Percentiles rank a stretch among this genome's conserved stretches.
Conservation (phyloP, 768 basidiomycete genomes). For the Tylopilus intermedius region DNA sequence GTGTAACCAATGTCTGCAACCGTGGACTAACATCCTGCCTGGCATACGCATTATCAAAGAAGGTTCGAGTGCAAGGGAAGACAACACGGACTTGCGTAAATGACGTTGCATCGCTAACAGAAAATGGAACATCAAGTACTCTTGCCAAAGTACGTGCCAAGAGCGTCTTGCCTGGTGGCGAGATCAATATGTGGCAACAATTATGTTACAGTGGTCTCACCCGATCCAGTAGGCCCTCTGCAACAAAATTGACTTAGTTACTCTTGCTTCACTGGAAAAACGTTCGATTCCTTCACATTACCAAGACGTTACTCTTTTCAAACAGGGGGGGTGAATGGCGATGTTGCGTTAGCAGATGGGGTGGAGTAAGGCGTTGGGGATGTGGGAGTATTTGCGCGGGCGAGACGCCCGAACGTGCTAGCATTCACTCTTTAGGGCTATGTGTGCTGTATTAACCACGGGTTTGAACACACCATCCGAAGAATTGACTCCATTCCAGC, state of each 20-base stretch:
- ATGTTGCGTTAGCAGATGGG: constrained; percentile 34
- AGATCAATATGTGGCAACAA: constrained; percentile 1
- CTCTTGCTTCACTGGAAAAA: constrained; percentile 1
- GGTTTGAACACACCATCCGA: constrained; percentile 28
- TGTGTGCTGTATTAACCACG: background rate
- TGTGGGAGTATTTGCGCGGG: constrained; percentile 63
- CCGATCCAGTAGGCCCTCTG: constrained; percentile 84
- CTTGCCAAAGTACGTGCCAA: constrained; percentile 88
- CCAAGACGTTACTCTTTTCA: constrained; percentile 94
- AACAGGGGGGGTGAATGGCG: constrained; percentile 55
- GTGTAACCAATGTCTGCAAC: background rate
- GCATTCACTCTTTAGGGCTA: background rate
- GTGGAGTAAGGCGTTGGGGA: constrained; percentile 35
- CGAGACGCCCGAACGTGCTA: constrained; percentile 40
- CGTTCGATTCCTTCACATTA: constrained; percentile 56
- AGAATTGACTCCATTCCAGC: constrained; percentile 24
- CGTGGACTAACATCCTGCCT: constrained; percentile 68
- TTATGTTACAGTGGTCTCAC: constrained; percentile 34
- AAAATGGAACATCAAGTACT: constrained; percentile 91
- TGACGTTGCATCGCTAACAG: constrained; percentile 87
- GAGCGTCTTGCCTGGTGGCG: constrained; percentile 71
- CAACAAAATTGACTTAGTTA: constrained; percentile 4
- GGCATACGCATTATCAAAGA: constrained; percentile 9
- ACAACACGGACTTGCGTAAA: constrained; percentile 71
- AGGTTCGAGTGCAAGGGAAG: background rate